A percentile compares a stretch with the other conserved stretches of the same genome.
phyloP scores from a whole-genome alignment of 192 early-diverging fungal species.

The Dispira simplex region DNA sequence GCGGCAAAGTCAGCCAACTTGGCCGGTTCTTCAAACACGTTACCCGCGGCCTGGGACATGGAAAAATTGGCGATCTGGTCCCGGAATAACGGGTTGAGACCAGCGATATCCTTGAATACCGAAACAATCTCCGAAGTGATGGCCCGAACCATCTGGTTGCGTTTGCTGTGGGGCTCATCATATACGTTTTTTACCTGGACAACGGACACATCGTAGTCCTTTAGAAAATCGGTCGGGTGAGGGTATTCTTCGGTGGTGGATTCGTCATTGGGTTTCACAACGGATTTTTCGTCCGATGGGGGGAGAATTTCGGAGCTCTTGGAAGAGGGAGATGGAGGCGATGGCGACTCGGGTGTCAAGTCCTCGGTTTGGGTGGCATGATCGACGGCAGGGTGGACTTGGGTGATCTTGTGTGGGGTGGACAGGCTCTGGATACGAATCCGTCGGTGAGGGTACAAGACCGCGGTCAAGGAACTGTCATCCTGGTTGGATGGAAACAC shows the following conservation, averaged over 20 bases:
- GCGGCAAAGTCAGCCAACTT: constrained; percentile 96
- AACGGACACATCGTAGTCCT: constrained; percentile 68
- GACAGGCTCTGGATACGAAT: constrained; percentile 45
- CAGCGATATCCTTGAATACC: constrained; percentile 91
- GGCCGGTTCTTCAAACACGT: constrained; percentile 86
- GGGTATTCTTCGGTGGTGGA: neutral
- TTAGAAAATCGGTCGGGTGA: constrained; percentile 10
- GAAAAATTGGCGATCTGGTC: constrained; percentile 98
- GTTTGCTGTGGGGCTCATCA: constrained; percentile 72
- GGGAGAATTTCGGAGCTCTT: constrained; percentile 5
- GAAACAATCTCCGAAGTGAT: constrained; percentile 90
- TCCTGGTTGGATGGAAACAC: constrained; percentile 74
- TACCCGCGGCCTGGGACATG: constrained; percentile 89
- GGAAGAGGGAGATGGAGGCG: neutral
- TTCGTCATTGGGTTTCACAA: neutral
- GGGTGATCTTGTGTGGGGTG: too few relatives aligned
- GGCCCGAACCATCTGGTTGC: constrained; percentile 76
- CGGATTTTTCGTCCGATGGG: neutral
- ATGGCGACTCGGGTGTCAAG: too few relatives aligned
- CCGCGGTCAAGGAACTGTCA: constrained; percentile 74
- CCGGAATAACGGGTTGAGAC: constrained; percentile 86
- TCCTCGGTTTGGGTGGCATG: neutral
- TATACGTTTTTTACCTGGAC: constrained; percentile 76
- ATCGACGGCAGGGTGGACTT: neutral
- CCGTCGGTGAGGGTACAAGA: constrained; percentile 89